Base-by-base conservation (phyloP, 108 stramenopile genomes). In the Parietichytrium sp. region DNA sequence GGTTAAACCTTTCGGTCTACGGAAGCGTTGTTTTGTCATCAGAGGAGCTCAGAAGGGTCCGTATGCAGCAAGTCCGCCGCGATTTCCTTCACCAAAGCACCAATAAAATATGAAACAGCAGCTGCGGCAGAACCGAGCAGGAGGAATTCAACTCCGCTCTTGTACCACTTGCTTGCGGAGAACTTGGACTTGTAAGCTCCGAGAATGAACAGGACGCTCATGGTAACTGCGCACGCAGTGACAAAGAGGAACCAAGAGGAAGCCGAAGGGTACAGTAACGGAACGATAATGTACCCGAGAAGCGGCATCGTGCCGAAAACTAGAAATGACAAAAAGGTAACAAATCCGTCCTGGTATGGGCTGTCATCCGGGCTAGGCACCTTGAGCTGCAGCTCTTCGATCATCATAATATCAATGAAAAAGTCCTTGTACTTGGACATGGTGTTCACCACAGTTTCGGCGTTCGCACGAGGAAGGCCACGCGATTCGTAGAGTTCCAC, bases 251-350 rank as follows among this genome's bases (percentile, higher is more conserved):
- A 3, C 4, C 52, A 16, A 77, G 78, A 23, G n/a, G 13, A n/a
- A 16, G 4, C 23, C 33, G 47, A 20, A 27, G 79, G 26, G 33
- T 48, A 48, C 45, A 48, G 33, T 47, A 42, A 53, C 78, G 45
- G 47, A 8, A 26, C 79, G 18, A 82, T 8, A 3, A 82, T 36
- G 72, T 82, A 82, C 4, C 49, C 33, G 15, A 77, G 27, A 4
- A 85, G 51, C 1, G 84, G 84, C 16, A 85, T 51, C 31, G 51
- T 33, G 33, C 84, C 84, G 49, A 85, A 85, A 23, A 55, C 47
- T 27, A 85, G 26, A 50, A 85, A 85, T 30, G 81, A 78, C 16
- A 52, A 25, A 49, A 85, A 85, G 16, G 81, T 85, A 29, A 85
- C 52, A 29, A 85, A 13, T 18, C 84, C 84, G 45, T 85, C 52